Conservation (phyloP, 139 green algal species). For the Coccomyxa sp. region DNA sequence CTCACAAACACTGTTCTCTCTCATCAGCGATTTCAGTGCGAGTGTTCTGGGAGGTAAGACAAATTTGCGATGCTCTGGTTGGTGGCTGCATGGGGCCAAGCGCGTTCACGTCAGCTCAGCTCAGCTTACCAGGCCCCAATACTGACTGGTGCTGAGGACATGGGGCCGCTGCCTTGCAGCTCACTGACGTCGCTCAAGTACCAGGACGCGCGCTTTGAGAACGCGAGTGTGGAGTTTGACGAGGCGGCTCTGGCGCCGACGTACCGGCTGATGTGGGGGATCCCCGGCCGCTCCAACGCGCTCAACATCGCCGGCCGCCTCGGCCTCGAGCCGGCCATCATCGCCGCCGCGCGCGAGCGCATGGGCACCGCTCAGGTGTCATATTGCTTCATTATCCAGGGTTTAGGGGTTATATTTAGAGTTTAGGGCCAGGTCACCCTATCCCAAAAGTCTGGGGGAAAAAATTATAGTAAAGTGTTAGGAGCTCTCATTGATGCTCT, state of each 20-base stretch:
- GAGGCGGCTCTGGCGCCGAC: constrained; percentile 69
- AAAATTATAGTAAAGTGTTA: neutral
- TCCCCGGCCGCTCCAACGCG: constrained; percentile 75
- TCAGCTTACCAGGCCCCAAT: neutral
- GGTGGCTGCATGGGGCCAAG: too few species aligned
- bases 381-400: too few species aligned
- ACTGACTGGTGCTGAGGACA: neutral
- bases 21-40: too few species aligned
- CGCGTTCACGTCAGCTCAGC: too few species aligned
- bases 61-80: too few species aligned
- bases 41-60: too few species aligned
- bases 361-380: constrained; percentile 37
- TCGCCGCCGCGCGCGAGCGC: constrained; percentile 53
- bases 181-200: constrained; percentile 76
- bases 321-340: constrained; percentile 55
- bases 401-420: neutral
- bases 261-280: constrained; percentile 82
- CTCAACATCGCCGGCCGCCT: constrained; percentile 77
- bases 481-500: too few species aligned
- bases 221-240: constrained; percentile 88
- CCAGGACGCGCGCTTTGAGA: constrained; percentile 77
- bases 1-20: too few species aligned
- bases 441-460: neutral
- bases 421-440: too few species aligned
- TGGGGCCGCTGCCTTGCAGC: constrained; percentile 6